These are phyloP conservation scores for Asterochloris erici DNA, from an alignment of 139 green algal genomes.

Conservation along the genomic window DNA sequence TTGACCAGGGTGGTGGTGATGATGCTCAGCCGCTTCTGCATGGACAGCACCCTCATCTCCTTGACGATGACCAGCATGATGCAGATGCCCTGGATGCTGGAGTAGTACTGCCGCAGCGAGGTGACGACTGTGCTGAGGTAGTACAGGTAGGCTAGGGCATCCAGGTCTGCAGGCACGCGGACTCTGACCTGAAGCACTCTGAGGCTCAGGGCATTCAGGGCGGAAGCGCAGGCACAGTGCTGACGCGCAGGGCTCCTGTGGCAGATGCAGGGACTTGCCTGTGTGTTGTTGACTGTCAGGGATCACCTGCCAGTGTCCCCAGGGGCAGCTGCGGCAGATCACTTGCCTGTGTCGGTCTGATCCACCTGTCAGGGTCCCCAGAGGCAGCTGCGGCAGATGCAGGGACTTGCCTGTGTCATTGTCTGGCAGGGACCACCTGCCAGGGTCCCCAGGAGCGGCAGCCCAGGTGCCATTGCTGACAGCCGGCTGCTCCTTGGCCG, in stretches of 20 bases:
- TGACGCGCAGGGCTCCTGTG: no score
- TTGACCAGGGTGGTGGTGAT: slow-evolving; percentile 10
- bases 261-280: neutral
- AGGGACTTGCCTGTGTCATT: neutral
- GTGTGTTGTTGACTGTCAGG: neutral
- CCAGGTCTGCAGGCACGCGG: neutral
- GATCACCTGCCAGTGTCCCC: slow-evolving; percentile 1
- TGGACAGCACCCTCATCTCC: slow-evolving; percentile 3
- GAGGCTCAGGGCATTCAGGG: no score
- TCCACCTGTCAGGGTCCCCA: no score
- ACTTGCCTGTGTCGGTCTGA: no score
- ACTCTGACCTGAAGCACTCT: no score
- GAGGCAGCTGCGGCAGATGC: no score
- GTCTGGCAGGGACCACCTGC: slow-evolving; percentile 5
- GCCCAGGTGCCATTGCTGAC: neutral
- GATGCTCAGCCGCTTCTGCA: slow-evolving; percentile 16
- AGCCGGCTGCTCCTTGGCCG: neutral
- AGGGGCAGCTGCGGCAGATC: neutral
- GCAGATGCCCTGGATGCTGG: slow-evolving; percentile 8
- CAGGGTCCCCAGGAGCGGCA: neutral
- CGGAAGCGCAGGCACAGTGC: no score
- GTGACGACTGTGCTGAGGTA: neutral
- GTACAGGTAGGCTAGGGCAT: neutral
- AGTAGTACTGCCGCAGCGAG: slow-evolving; percentile 4
- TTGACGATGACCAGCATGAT: slow-evolving; percentile 9